Conservation (phyloP, 2,329 filamentous ascomycete genomes). For the Aspergillus melleus region DNA sequence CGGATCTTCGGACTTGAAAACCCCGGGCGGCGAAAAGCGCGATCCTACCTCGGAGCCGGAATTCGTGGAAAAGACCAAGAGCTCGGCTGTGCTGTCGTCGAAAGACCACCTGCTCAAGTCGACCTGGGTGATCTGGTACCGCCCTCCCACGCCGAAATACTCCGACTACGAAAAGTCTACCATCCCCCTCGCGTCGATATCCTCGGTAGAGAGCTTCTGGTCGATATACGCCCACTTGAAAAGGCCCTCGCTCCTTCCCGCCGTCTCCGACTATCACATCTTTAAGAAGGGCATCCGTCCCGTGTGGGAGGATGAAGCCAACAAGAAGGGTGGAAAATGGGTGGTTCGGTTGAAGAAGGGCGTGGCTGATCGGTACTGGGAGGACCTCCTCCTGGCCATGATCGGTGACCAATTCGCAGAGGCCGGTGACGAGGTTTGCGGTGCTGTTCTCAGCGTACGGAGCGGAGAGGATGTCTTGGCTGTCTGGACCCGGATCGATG, state of each 20-base stretch:
- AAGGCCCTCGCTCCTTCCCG: conserved; percentile 79
- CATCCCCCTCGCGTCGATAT: conserved; percentile 78
- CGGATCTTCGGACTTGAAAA: conserved; percentile 74
- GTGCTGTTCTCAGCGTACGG: conserved; percentile 88
- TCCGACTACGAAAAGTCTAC: conserved; percentile 98
- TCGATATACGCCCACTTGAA: conserved; percentile 85
- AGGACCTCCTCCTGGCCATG: conserved; percentile 85
- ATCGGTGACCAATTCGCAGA: conserved; percentile 94
- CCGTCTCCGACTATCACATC: conserved; percentile 96
- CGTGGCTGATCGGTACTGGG: conserved; percentile 94
- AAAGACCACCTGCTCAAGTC: conserved; percentile 68
- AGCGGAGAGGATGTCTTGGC: conserved; percentile 97
- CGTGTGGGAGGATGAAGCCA: conserved; percentile 98
- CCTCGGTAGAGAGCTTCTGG: conserved; percentile 88
- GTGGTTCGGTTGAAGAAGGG: conserved; percentile 96
- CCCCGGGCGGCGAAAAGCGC: conserved; percentile 61
- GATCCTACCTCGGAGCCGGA: conserved; percentile 51
- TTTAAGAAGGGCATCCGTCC: conserved; percentile 96
- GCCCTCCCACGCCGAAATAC: conserved; percentile 93
- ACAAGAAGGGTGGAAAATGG: conserved; percentile 96
- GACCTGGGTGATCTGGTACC: conserved; percentile 96
- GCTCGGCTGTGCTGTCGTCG: conserved; percentile 36
- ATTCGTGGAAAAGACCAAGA: conserved; percentile 28
- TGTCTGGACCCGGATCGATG: conserved; percentile 95
- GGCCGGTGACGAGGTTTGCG: conserved; percentile 90